Base-by-base conservation (phyloP, 1,139 yeast genomes). In the Kurtzmaniella quercitrusa region DNA sequence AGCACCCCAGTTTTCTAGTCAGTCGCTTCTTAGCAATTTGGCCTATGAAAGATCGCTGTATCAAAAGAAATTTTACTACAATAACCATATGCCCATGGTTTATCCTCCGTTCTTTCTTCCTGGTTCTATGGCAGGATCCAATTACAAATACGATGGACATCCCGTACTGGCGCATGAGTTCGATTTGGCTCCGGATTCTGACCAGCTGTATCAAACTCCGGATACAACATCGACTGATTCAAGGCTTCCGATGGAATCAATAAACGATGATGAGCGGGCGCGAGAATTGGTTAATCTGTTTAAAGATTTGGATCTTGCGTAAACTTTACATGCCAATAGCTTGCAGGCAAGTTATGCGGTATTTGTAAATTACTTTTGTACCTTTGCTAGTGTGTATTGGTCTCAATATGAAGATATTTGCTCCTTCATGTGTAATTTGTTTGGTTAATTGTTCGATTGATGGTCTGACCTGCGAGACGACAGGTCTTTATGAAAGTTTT, bases 21-120 rank as follows among this genome's bases (percentile, higher is more conserved):
- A 11, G 12, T 19, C 28, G 30, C 38, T n/a, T 22, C 14, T 52
- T 21, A 51, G 48, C 20, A 50, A 51, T 33, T 54, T 67, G 38
- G 72, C 71, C 7, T 61, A 62, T 47, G 73, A 66, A 48, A 50
- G 71, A 39, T 65, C 62, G 43, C 61, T 59, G 54, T 57, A 62
- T 40, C 71, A 66, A 44, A 68, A 64, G 34, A 60, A 62, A 44
- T 54, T 60, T 42, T 66, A 66, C 44, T 66, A 65, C 45, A 63
- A 63, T 15, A 20, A 18, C 37, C 47, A 19, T 15, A 38, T 21
- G 38, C 44, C 47, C 12, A 38, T 44, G 33, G 21, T 47, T 36
- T 48, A 45, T 7, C 46, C 42, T 38, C 44, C 47, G 21, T 46
- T 42, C 39, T 16, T 14, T 30, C 11, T 14, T 11, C 19, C 15